Base-by-base conservation (phyloP, 495 filamentous ascomycete species). In the Annulohypoxylon bovei region DNA sequence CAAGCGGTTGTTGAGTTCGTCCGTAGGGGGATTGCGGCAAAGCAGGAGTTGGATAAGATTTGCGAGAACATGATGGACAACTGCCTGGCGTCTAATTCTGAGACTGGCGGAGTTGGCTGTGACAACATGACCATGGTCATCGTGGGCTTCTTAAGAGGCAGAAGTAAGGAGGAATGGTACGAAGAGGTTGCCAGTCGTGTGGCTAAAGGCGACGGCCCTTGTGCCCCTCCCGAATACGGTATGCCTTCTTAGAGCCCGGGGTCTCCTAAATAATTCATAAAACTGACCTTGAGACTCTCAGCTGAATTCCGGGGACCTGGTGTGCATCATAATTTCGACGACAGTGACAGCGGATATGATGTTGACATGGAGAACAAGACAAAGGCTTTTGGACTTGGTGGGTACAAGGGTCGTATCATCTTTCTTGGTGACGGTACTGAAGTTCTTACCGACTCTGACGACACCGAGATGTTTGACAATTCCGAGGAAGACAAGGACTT, bases 11-110 rank as follows among this genome's bases (percentile, higher is more conserved):
- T 98, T 60, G 95, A 99, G 76, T 99, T 98, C 76, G 96, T 98
- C 69, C 88, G 95, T 75, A 88, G 96, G 70, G 96, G 95, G 37
- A 97, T 99, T 77, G 93, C 93, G 20, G 94, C 94, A 18, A 95
- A 97, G 84, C 95, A 99, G 81, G 90, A 94, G 30, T 87, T 99
- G 18, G 88, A 92, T 52, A 89, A 90, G 75, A 98, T 99, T 74
- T 97, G 94, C 81, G 95, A 99, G 84, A 99, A 99, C 83, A 96
- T 99, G 93, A 99, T 99, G 95, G 94, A 98, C 83, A 99, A 98
- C 81, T 99, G 95, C 78, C 87, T 98, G 59, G 92, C 95, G 28
- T 94, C 93, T 55, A 98, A 95, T 85, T 95, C 94, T 73, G 96
- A 99, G 80, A 98, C 95, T 42, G 95, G 95, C 32, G 95, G 95